Evolutionary conservation across 805 yeast species (phyloP).

Genomic region (Lachancea thermotolerans): DNA sequence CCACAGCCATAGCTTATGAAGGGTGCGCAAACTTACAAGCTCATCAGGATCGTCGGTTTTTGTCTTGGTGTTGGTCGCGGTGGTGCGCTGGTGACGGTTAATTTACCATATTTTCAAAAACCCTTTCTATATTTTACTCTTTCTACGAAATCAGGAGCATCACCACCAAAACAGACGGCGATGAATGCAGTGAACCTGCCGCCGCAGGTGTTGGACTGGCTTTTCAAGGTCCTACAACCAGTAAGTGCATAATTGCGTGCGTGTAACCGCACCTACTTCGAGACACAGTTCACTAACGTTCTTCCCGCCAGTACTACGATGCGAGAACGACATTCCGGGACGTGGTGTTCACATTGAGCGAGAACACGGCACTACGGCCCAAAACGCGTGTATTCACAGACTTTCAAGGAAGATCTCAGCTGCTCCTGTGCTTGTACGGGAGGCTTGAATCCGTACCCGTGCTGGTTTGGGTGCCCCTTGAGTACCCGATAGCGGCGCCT

Average conservation of each 20-base stretch:
- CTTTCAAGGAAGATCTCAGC: conserved; percentile 49
- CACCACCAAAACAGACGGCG: conserved; percentile 1
- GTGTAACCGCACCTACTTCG: background rate
- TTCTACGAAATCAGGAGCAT: background rate
- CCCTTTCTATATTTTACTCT: conserved; percentile 1
- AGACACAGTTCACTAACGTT: conserved; percentile 1
- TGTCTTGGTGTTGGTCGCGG: background rate
- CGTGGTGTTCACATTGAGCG: conserved; percentile 38
- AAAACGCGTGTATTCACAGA: conserved; percentile 59
- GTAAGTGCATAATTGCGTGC: conserved; percentile 22
- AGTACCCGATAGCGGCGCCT: conserved; percentile 67
- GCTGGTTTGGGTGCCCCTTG: conserved; percentile 69
- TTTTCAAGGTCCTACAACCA: conserved; percentile 47
- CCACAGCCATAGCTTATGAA: background rate
- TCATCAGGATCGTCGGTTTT: background rate
- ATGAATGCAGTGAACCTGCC: conserved; percentile 22
- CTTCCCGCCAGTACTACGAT: conserved; percentile 44
- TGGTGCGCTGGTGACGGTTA: background rate
- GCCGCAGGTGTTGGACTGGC: conserved; percentile 48
- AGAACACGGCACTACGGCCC: conserved; percentile 53
- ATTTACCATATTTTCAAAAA: background rate
- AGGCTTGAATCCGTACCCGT: conserved; percentile 44
- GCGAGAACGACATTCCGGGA: conserved; percentile 60
- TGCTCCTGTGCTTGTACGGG: conserved; percentile 63
- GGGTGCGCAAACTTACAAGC: conserved; percentile 1